These are phyloP conservation scores for Dactylellina sp. DNA, from an alignment of 2,329 filamentous ascomycete species.

Conservation along the genomic window DNA sequence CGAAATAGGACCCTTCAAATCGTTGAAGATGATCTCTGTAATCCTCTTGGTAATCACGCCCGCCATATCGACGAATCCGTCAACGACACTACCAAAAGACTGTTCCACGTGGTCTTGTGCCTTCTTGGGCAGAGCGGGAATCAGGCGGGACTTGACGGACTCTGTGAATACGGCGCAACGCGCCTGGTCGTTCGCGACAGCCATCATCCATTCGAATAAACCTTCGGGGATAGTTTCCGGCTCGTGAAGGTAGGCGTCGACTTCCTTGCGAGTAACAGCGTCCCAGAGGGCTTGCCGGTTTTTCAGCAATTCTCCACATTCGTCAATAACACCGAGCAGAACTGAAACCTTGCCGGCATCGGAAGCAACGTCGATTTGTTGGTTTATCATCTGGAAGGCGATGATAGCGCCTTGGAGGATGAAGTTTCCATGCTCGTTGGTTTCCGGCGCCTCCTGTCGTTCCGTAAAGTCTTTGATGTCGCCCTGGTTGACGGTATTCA, in stretches of 20 bases:
- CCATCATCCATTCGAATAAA: constrained; percentile 85
- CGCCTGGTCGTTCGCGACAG: constrained; percentile 98
- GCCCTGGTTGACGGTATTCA: constrained; percentile 86
- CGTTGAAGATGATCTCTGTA: constrained; percentile 85
- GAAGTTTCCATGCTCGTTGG: constrained; percentile 59
- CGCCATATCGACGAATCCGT: constrained; percentile 94
- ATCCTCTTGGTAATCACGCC: constrained; percentile 93
- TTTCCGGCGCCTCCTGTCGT: constrained; percentile 66
- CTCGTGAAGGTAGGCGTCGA: constrained; percentile 74
- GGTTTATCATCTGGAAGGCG: constrained; percentile 97
- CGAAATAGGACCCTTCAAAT: constrained; percentile 84
- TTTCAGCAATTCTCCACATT: constrained; percentile 90
- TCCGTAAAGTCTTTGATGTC: constrained; percentile 85
- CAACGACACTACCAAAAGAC: constrained; percentile 78
- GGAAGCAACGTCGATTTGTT: constrained; percentile 86
- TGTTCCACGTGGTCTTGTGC: constrained; percentile 83
- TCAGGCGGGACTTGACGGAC: constrained; percentile 75
- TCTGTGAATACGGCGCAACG: constrained; percentile 95
- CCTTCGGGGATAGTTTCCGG: constrained; percentile 59
- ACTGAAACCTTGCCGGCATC: constrained; percentile 89
- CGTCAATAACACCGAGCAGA: constrained; percentile 92
- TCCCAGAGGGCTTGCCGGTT: constrained; percentile 87
- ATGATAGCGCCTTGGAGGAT: constrained; percentile 60
- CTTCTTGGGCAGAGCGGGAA: constrained; percentile 84
- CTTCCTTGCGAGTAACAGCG: constrained; percentile 86